A percentile compares a stretch with the other conserved stretches of the same genome.
phyloP scores from a whole-genome alignment of 2,329 filamentous ascomycete species.

The Simplicillium aogashimaense region DNA sequence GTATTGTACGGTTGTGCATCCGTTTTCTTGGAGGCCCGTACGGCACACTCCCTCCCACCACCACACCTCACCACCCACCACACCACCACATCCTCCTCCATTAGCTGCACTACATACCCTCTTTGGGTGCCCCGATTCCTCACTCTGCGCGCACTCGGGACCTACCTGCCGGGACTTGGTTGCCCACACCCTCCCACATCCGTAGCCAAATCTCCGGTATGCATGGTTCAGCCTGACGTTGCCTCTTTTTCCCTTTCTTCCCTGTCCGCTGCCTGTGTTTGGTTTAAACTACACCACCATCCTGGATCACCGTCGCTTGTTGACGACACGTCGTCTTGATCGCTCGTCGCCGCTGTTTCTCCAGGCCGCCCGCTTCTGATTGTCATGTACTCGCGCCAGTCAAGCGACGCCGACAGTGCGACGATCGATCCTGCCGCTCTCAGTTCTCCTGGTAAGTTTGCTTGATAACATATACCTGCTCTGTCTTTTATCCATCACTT shows the following conservation, averaged over 20 bases:
- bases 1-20: too few relatives aligned
- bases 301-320: constrained; percentile 43
- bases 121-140: too few relatives aligned
- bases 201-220: too few relatives aligned
- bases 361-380: background rate
- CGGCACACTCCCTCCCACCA: too few relatives aligned
- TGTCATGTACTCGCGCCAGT: constrained; percentile 31
- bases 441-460: constrained; percentile 62
- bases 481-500: background rate
- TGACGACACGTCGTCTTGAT: constrained; percentile 19
- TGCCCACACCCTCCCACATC: too few relatives aligned
- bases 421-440: constrained; percentile 87
- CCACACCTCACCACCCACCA: too few relatives aligned
- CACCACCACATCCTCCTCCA: too few relatives aligned
- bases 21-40: too few relatives aligned
- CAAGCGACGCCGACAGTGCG: constrained; percentile 71
- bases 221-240: constrained; percentile 16
- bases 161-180: too few relatives aligned
- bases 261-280: constrained; percentile 20
- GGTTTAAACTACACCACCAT: constrained; percentile 36
- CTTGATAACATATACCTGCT: constrained; percentile 8
- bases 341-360: constrained; percentile 9
- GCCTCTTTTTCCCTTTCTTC: constrained; percentile 29
- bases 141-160: too few relatives aligned
- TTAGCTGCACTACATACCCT: too few relatives aligned